These are phyloP conservation scores for Phialophora tarda DNA, from an alignment of 2,329 filamentous ascomycete species.

Conservation along the genomic window DNA sequence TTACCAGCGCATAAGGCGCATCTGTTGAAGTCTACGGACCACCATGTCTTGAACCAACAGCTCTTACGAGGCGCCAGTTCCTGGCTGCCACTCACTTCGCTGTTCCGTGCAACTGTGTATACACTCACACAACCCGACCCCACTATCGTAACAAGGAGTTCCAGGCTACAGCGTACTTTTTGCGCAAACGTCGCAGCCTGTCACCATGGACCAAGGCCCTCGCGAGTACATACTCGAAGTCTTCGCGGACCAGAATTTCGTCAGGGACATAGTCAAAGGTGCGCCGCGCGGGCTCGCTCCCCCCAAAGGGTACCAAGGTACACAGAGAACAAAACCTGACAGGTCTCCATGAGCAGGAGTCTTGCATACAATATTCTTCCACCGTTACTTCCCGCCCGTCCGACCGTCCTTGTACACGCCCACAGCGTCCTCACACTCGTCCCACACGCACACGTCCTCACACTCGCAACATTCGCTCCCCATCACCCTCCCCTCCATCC, in stretches of 20 bases:
- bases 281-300: constrained; percentile 38
- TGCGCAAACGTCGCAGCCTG: constrained; percentile 10
- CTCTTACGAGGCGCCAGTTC: constrained; percentile 36
- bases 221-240: constrained; percentile 93
- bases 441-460: constrained; percentile 28
- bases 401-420: constrained; percentile 71
- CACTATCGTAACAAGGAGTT: constrained; percentile 15
- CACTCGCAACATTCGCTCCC: constrained; percentile 54
- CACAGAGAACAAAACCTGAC: not conserved
- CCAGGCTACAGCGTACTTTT: constrained; percentile 15
- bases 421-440: constrained; percentile 31
- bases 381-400: constrained; percentile 91
- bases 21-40: constrained; percentile 21
- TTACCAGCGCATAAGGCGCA: constrained; percentile 20
- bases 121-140: constrained; percentile 15
- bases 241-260: constrained; percentile 86
- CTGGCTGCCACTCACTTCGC: constrained; percentile 34
- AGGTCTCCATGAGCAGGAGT: constrained; percentile 65
- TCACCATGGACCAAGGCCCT: constrained; percentile 55
- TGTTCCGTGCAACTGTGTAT: not conserved
- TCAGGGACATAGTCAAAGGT: constrained; percentile 94
- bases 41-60: constrained; percentile 34
- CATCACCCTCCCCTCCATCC: constrained; percentile 84
- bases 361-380: constrained; percentile 97
- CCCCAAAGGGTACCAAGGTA: not conserved